Evolutionary conservation across 1,284 basidiomycete genomes (phyloP), one percentile per base, ranked within the genome.

Genomic region (Cutaneotrichosporon sp.): DNA sequence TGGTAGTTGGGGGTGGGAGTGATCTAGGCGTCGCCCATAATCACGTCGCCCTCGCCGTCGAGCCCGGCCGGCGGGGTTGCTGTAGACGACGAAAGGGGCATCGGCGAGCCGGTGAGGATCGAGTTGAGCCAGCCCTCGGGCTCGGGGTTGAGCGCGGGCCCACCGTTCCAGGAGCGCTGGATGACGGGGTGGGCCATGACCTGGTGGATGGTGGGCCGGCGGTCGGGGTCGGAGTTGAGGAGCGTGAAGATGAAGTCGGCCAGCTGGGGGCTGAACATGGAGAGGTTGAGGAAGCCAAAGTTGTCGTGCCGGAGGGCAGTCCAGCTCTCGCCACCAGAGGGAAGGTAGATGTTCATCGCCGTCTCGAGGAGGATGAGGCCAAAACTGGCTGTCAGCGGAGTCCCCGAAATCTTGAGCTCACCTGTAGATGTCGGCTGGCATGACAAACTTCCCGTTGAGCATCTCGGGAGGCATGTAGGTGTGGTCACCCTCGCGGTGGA

Each of bases 401-500:
- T 22, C 11, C 29, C 29, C 8, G 62, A 47, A 57, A 25, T 20
- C 38, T 4, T 9, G 36, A 46, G 80, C 88, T 81, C 74, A 92
- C 91, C 89, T 93, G 84, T 97, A 99, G 58, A 99, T 87, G 82
- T 99, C 97, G 53, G 94, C 95, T 54, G 91, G 91, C 81, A 89
- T 91, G 72, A 94, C 88, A 77, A 97, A 99, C 58, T 84, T 83
- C 29, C 95, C 95, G 74, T 90, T 87, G 58, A 99, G 84, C 60
- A 99, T 92, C 80, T 99, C 97, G 4, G 94, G 93, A n/a, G 97
- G 95, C 81, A 99, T 87, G 82, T 99, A 99, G 67, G 97, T 85
- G 73, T 98, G 90, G 79, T 99, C 97, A 11, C 97, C 97, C 79
- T 99, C 97, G 24, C 95, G 85, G 80, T 97, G 94, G 72, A 93